These are phyloP conservation scores for Cyclostephanos tholiformis DNA, from an alignment of 108 stramenopile species.

Conservation along the genomic window DNA sequence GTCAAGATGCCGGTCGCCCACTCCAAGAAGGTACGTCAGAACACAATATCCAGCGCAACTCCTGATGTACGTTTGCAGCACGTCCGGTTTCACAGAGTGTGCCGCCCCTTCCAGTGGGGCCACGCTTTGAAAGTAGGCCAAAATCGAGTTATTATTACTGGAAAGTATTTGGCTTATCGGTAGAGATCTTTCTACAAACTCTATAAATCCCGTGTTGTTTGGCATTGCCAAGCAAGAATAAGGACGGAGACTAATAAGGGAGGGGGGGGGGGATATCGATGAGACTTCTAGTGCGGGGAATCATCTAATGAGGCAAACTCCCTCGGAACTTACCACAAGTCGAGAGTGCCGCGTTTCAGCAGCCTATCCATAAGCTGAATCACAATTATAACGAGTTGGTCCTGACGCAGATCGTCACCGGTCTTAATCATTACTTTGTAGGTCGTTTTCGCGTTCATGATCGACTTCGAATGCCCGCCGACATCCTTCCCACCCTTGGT, in stretches of 20 bases:
- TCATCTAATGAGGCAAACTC: constrained; percentile 70
- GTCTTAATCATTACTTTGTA: constrained; percentile 97
- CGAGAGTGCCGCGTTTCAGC: constrained; percentile 94
- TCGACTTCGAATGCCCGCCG: constrained; percentile 9
- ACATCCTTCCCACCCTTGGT: constrained; percentile 19
- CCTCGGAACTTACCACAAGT: constrained; percentile 68
- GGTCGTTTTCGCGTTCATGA: constrained; percentile 27
- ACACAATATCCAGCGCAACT: constrained; percentile 91
- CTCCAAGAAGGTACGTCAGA: constrained; percentile 84
- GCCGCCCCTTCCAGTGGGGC: constrained; percentile 71
- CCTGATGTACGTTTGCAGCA: constrained; percentile 76
- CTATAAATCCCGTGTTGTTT: constrained; percentile 88
- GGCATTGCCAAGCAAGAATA: constrained; percentile 88
- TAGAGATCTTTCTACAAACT: constrained; percentile 92
- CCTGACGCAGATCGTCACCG: constrained; percentile 99
- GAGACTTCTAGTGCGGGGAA: constrained; percentile 3
- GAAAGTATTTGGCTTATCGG: constrained; percentile 92
- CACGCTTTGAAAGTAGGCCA: constrained; percentile 69
- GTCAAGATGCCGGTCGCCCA: constrained; percentile 87
- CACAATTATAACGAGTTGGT: constrained; percentile 98
- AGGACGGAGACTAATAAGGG: constrained; percentile 32
- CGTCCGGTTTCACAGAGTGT: constrained; percentile 55
- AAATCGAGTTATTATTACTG: constrained; percentile 79
- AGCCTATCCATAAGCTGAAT: constrained; percentile 97
- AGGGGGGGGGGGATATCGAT: constrained; percentile 1